Conservation (phyloP, 192 early-diverging fungal genomes). For the Linnemannia hyalina region DNA sequence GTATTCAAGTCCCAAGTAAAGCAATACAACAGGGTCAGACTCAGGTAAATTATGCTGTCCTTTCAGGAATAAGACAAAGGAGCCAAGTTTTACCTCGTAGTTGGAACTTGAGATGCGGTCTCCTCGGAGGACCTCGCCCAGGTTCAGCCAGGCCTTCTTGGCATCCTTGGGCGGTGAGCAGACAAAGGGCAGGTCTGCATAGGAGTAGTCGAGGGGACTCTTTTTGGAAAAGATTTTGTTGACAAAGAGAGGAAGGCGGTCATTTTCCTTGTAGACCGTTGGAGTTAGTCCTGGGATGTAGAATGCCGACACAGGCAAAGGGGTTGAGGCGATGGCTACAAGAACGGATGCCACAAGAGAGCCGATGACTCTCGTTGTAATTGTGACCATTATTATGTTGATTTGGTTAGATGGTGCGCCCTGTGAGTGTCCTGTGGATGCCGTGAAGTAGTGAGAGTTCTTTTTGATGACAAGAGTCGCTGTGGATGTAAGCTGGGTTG, state of each 20-base stretch:
- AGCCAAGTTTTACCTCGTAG: slow-evolving; percentile 41
- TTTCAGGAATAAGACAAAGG: not conserved
- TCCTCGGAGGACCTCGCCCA: slow-evolving; percentile 77
- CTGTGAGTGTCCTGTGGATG: not conserved
- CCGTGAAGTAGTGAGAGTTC: not conserved
- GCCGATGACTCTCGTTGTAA: not conserved
- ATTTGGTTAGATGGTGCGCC: not conserved
- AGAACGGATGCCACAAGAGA: not conserved
- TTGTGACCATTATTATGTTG: not conserved
- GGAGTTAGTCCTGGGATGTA: slow-evolving; percentile 45
- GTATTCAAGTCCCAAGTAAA: not conserved
- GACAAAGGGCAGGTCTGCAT: slow-evolving; percentile 71
- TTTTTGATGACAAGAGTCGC: not conserved
- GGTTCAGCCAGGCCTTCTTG: slow-evolving; percentile 46
- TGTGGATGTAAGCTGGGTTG: not conserved
- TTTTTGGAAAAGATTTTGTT: slow-evolving; percentile 77
- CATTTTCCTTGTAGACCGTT: slow-evolving; percentile 47
- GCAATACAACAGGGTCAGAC: not conserved
- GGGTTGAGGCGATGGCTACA: not conserved
- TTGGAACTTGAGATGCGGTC: slow-evolving; percentile 74
- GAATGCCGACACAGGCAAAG: slow-evolving; percentile 11
- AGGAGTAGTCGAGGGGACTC: slow-evolving; percentile 71
- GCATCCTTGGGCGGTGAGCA: slow-evolving; percentile 57
- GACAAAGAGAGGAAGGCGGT: slow-evolving; percentile 68
- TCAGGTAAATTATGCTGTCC: not conserved